Evolutionary conservation across 768 basidiomycete species (phyloP), one percentile per base, ranked within the genome.

Genomic region (Pleurotus platypus): DNA sequence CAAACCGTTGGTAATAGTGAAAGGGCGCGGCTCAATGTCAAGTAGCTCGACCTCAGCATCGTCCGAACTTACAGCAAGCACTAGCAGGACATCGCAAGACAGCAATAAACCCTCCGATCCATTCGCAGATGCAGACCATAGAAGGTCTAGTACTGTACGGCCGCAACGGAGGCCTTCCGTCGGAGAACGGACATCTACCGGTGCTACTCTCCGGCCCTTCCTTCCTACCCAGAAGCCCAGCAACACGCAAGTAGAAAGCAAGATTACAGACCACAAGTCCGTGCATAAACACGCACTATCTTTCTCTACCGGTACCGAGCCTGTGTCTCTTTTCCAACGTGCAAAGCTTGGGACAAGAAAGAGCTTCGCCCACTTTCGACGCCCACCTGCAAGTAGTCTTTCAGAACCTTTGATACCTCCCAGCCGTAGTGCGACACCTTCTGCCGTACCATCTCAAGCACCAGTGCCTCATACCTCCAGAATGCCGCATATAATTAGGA

Each of bases 401-500:
- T n/a, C 51, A 54, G 51, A 54, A n/a, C 51, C 51, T 12, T 12
- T 35, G n/a, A 16, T 57, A 16, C 40, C 26, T 42, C 40, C 35
- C 27, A 42, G 18, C 6, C 49, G 37, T 42, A 45, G 49, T 26
- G 15, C 40, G n/a, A 56, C 49, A 18, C 46, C 40, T n/a, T 9
- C 38, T 13, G 48, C 1, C 40, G 40, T 49, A 15, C 43, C 37
- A 39, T 11, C 45, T 37, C 57, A 18, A n/a, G 55, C 18, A 30
- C 30, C 48, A 58, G 55, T 24, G n/a, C 53, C 39, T 45, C 37
- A 59, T 66, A 24, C 64, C 67, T 46, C 56, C 20, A 13, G 16
- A 13, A 22, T 49, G 45, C 70, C 70, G n/a, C 68, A 63, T 37
- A 68, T 70, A 30, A 71, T 74, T 50, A 67, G 73, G 24, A 74